These are phyloP conservation scores for Malus hybrid DNA, from an alignment of 331 rosid species.

Conservation along the genomic window DNA sequence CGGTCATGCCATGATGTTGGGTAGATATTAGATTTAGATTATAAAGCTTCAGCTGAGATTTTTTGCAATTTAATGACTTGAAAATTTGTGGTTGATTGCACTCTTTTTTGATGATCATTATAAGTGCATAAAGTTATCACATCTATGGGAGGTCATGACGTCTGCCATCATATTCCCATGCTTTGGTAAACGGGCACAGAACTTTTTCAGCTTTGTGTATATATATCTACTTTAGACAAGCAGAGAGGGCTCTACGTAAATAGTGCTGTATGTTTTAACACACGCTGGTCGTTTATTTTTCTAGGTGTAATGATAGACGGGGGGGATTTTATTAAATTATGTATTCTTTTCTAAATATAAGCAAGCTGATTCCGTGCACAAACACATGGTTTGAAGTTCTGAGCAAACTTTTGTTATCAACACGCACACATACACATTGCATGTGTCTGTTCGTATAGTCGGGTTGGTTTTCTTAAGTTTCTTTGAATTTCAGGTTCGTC, in stretches of 20 bases:
- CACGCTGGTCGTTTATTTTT: neutral
- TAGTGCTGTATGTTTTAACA: neutral
- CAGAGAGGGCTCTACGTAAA: neutral
- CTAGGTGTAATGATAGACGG: neutral
- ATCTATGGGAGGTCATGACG: neutral
- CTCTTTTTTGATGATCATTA: neutral
- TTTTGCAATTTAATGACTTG: neutral
- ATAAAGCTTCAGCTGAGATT: neutral
- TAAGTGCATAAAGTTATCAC: neutral
- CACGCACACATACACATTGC: neutral
- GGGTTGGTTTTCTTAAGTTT: neutral
- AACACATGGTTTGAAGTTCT: neutral
- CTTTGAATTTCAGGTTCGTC: conserved; percentile 66
- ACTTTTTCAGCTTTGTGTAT: neutral
- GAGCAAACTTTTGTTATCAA: neutral
- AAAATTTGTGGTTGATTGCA: neutral
- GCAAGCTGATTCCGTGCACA: neutral
- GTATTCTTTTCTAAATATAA: neutral
- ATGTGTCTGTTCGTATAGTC: neutral
- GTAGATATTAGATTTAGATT: neutral
- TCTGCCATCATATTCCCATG: neutral
- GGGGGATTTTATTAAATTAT: neutral
- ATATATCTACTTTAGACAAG: neutral
- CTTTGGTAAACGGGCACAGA: neutral
- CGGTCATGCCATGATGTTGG: neutral